A percentile compares a stretch with the other conserved stretches of the same genome.
Conservation (phyloP, 306 rosid genomes). For the Medicago arabica region DNA sequence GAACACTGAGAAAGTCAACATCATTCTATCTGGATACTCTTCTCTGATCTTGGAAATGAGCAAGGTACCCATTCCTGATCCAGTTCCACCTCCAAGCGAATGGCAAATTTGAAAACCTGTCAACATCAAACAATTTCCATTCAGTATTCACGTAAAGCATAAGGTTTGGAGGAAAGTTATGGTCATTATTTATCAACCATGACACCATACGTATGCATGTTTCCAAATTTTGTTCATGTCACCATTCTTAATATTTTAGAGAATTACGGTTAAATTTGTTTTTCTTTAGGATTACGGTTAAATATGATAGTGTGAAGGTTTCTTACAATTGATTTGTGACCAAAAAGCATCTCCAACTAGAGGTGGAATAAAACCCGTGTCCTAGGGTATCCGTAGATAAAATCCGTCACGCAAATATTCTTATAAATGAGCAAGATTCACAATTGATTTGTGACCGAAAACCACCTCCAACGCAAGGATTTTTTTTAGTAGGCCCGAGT, state of each 20-base stretch:
- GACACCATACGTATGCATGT: too few species aligned
- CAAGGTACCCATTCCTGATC: conserved; percentile 92
- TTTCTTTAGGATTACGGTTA: neutral
- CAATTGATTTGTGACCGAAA: too few species aligned
- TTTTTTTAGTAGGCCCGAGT: too few species aligned
- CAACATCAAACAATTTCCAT: neutral
- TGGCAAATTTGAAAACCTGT: conserved; percentile 92
- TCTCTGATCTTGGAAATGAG: conserved; percentile 94
- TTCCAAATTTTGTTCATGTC: neutral
- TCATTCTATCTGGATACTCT: conserved; percentile 93
- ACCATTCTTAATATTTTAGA: neutral
- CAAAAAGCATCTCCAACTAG: too few species aligned
- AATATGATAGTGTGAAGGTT: neutral
- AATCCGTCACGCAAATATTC: too few species aligned
- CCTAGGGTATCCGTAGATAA: too few species aligned
- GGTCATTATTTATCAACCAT: neutral
- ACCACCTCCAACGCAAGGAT: too few species aligned
- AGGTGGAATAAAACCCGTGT: too few species aligned
- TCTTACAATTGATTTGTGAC: neutral
- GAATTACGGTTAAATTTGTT: neutral
- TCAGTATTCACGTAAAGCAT: neutral
- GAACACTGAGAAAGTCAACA: conserved; percentile 91
- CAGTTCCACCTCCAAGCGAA: conserved; percentile 95
- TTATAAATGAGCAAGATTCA: too few species aligned
- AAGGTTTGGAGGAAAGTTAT: neutral